Evolutionary conservation across 2,329 filamentous ascomycete genomes (phyloP).

Genomic region (Fusarium burgessii): DNA sequence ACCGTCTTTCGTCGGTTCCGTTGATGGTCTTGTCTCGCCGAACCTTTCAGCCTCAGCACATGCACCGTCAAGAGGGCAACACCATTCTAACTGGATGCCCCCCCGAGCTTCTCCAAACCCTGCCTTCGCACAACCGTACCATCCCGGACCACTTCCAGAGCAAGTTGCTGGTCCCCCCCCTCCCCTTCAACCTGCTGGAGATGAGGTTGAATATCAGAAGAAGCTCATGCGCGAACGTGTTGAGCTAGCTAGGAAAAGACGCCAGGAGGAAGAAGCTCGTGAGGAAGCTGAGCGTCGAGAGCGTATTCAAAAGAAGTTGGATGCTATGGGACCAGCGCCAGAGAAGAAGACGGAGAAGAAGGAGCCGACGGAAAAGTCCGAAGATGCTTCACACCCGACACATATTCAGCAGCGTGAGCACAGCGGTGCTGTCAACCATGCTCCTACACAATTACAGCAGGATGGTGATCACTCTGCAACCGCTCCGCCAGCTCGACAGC

Average conservation of each 20-base stretch:
- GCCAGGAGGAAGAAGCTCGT: constrained; percentile 75
- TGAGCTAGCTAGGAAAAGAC: constrained; percentile 76
- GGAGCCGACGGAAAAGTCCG: constrained; percentile 56
- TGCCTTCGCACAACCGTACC: constrained; percentile 55
- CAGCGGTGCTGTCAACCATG: constrained; percentile 9
- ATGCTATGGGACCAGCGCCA: constrained; percentile 74
- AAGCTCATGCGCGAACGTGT: constrained; percentile 79
- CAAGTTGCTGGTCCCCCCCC: constrained; percentile 50
- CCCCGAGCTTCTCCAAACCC: constrained; percentile 59
- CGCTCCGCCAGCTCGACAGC: constrained; percentile 16
- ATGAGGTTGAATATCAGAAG: constrained; percentile 73
- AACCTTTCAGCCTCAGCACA: constrained; percentile 45
- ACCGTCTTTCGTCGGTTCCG: constrained; percentile 62
- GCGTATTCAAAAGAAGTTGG: constrained; percentile 78
- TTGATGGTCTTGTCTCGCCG: constrained; percentile 64
- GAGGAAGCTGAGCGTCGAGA: constrained; percentile 79
- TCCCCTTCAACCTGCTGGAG: constrained; percentile 54
- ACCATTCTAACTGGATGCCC: constrained; percentile 44
- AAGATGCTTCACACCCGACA: constrained; percentile 50
- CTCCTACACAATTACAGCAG: constrained; percentile 32
- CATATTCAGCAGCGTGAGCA: constrained; percentile 53
- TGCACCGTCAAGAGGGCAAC: constrained; percentile 45
- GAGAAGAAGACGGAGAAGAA: constrained; percentile 70
- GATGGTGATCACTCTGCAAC: constrained; percentile 26
- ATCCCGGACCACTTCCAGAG: constrained; percentile 46